phyloP scores from a whole-genome alignment of 495 filamentous ascomycete species.

The Lophiotrema nucula region DNA sequence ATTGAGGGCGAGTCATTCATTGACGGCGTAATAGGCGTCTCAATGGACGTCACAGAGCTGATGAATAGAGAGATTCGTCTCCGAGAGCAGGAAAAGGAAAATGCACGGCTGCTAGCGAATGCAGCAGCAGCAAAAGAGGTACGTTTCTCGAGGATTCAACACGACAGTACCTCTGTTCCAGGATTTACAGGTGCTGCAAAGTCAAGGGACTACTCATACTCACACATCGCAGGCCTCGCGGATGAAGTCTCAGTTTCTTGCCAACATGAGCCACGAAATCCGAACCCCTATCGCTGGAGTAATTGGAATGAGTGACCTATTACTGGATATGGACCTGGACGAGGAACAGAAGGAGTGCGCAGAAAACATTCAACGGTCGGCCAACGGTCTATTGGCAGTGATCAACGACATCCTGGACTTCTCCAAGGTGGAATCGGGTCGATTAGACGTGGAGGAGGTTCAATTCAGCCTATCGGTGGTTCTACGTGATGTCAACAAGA shows the following conservation, averaged over 20 bases:
- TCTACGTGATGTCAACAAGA: slow-evolving; percentile 67
- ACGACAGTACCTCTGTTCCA: too few relatives aligned
- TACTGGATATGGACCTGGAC: slow-evolving; percentile 61
- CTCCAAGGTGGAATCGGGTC: slow-evolving; percentile 80
- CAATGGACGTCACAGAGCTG: slow-evolving; percentile 64
- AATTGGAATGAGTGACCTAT: slow-evolving; percentile 42
- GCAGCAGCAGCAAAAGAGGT: slow-evolving; percentile 67
- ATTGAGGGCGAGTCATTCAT: slow-evolving; percentile 49
- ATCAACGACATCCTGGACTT: slow-evolving; percentile 91
- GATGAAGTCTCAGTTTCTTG: slow-evolving; percentile 68
- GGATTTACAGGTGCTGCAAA: too few relatives aligned
- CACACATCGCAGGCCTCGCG: too few relatives aligned
- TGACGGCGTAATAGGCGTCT: slow-evolving; percentile 63
- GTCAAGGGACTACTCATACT: too few relatives aligned
- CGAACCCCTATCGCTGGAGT: slow-evolving; percentile 66
- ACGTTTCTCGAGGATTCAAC: too few relatives aligned
- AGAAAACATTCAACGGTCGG: slow-evolving; percentile 77
- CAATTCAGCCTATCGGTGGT: slow-evolving; percentile 75
- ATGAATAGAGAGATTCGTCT: slow-evolving; percentile 58
- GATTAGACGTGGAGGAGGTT: slow-evolving; percentile 70
- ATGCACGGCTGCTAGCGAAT: slow-evolving; percentile 60
- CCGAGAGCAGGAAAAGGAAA: slow-evolving; percentile 59
- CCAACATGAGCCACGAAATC: slow-evolving; percentile 88
- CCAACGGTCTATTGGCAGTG: slow-evolving; percentile 76
- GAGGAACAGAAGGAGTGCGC: slow-evolving; percentile 71